phyloP scores from a whole-genome alignment of 1,284 basidiomycete genomes.

The Ganoderma multipileum region DNA sequence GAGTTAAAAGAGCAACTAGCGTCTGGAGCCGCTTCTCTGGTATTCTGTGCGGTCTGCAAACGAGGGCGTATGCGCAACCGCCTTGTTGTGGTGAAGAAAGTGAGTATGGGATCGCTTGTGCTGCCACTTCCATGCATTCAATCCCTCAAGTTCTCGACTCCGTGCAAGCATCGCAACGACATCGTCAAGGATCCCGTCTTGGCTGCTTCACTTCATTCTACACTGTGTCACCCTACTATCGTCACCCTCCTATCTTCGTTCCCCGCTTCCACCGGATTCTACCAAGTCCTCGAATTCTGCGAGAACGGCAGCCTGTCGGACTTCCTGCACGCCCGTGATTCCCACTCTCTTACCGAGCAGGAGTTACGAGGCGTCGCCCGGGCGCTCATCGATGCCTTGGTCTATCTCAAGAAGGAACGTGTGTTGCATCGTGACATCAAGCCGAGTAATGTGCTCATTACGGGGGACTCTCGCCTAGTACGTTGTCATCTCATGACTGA shows the following conservation, averaged over 20 bases:
- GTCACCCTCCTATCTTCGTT: constrained; percentile 55
- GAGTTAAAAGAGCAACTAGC: neutral
- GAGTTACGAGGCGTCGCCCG: constrained; percentile 48
- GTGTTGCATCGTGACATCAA: constrained; percentile 40
- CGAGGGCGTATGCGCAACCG: constrained; percentile 10
- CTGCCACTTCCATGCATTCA: neutral
- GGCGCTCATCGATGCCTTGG: constrained; percentile 49
- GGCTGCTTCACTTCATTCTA: constrained; percentile 44
- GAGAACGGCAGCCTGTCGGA: constrained; percentile 46
- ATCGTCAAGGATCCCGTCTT: constrained; percentile 15
- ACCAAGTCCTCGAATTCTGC: constrained; percentile 55
- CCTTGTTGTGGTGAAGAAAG: constrained; percentile 47
- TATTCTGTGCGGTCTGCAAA: constrained; percentile 6
- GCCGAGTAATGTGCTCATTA: constrained; percentile 34
- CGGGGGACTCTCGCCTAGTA: constrained; percentile 36
- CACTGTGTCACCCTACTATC: constrained; percentile 56
- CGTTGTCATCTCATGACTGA: constrained; percentile 1
- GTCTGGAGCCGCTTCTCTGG: neutral
- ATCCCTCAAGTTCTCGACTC: constrained; percentile 18
- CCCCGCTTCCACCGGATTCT: constrained; percentile 40
- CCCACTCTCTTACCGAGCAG: constrained; percentile 39
- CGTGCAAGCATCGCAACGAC: constrained; percentile 8
- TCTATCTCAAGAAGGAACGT: constrained; percentile 49
- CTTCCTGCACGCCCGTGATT: constrained; percentile 38
- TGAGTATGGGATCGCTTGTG: constrained; percentile 24